Base-by-base conservation (phyloP, 306 rosid genomes). In the Vigna angularis region DNA sequence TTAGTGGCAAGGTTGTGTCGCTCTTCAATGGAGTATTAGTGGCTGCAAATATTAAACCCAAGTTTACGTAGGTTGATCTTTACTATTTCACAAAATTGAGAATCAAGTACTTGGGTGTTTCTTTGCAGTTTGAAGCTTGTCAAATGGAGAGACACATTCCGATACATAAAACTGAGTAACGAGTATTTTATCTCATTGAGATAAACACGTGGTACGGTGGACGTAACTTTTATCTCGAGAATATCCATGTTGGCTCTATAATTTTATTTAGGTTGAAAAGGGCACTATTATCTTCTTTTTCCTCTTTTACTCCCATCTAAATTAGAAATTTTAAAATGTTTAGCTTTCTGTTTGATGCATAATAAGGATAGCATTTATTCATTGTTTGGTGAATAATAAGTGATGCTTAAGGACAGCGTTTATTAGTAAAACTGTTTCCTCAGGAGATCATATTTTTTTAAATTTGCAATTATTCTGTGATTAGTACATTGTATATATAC, bases 231-330 rank as follows among this genome's bases (percentile, higher is more conserved):
- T 44, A 44, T 44, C 49, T 3, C 0, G 10, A 44, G 14, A 26
- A 59, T 66, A 30, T 30, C 34, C 34, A 28, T 64, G 1, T 58
- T 38, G 66, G 16, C 66, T 57, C 66, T 71, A 55, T 48, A 55
- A 68, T 74, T 71, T 70, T 65, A 40, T 67, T 30, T 70, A 11
- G 65, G 57, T 73, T 68, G 58, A 51, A 66, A 75, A 66, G 65
- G 66, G 28, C 28, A 26, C 28, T 1, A 26, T 72, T 75, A 3
- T 30, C 20, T 14, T 61, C 44, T 3, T 52, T 28, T 45, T 53
- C 62, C 3, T 34, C 26, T 0, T 30, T 30, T 40, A 49, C 68
- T 65, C 30, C 40, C 62, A 56, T 59, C 1, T 2, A 70, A 44
- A 75, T 45, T 20, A 6, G 42, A 34, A 76, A 44, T 68, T 40